Conservation (phyloP, 2,329 filamentous ascomycete species). For the Elsinoe fawcettii region DNA sequence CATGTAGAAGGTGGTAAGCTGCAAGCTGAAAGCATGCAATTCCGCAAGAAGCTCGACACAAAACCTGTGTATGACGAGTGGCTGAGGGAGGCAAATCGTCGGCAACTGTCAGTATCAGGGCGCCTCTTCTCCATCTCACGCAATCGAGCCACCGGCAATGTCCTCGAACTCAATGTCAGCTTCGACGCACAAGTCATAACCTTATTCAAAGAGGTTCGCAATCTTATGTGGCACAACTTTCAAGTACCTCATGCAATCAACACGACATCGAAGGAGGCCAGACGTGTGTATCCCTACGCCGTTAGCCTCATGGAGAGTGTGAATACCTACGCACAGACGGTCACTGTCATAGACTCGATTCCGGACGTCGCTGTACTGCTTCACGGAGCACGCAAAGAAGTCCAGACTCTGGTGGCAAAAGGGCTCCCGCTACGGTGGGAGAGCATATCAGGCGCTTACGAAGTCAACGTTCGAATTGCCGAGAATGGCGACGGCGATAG, state of each 20-base stretch:
- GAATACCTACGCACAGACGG: slow-evolving; percentile 83
- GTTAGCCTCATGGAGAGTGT: slow-evolving; percentile 98
- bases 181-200: slow-evolving; percentile 97
- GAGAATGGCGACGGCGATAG: slow-evolving; percentile 47
- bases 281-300: slow-evolving; percentile 94
- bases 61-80: slow-evolving; percentile 91
- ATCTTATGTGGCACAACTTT: slow-evolving; percentile 90
- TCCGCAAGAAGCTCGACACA: slow-evolving; percentile 93
- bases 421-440: slow-evolving; percentile 92
- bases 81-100: slow-evolving; percentile 79
- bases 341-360: slow-evolving; percentile 76
- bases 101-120: slow-evolving; percentile 85
- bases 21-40: slow-evolving; percentile 81
- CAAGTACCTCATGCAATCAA: slow-evolving; percentile 89
- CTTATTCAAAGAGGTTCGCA: slow-evolving; percentile 96
- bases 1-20: slow-evolving; percentile 94
- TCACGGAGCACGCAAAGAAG: slow-evolving; percentile 85
- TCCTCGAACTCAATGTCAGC: slow-evolving; percentile 83
- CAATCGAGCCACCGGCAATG: slow-evolving; percentile 83
- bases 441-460: slow-evolving; percentile 94
- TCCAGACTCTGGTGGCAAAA: slow-evolving; percentile 73
- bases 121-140: slow-evolving; percentile 83
- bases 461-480: slow-evolving; percentile 67
- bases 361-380: slow-evolving; percentile 78
- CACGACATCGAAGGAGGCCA: slow-evolving; percentile 97